Evolutionary conservation across 352 stramenopile species (phyloP), one percentile per base, ranked within the genome.

Genomic region (Phytophthora europaea): DNA sequence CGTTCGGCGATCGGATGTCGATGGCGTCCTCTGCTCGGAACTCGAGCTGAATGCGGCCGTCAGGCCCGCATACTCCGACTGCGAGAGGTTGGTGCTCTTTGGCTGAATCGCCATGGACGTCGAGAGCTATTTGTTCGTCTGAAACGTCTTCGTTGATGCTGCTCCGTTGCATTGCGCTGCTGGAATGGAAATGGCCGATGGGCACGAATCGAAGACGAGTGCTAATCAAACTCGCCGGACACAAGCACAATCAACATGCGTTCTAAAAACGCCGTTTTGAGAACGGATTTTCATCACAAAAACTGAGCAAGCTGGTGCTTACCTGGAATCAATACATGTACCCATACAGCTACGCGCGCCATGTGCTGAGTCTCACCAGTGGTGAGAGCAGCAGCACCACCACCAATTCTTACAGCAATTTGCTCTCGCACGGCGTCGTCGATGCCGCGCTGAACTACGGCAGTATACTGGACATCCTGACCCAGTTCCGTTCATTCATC

Each of bases 401-500:
- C 13, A 22, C 18, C 6, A 15, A 16, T 23, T 16, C 15, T 12
- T 22, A 23, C 13, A 73, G 76, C 53, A 81, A 76, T 18, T 68
- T 82, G 26, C 23, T 84, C 22, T 81, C 75, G 43, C 52, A 71
- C 45, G 65, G 61, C 5, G 56, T 77, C 34, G 61, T 66, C 18
- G 70, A 79, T n/a, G 71, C 69, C 3, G 55, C 51, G 13, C 61
- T 47, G 45, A 87, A 28, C 43, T 82, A 50, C 85, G 82, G 77
- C 6, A 60, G 57, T 15, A 56, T 85, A 15, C 26, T 69, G 5
- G 62, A 81, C 6, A 53, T 83, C 1, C 34, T 88, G 43, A 75
- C 75, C 12, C 65, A 81, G 43, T 88, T 88, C 36, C 76, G 81
- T 23, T 55, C 67, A 10, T 73, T 70, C 48, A 73, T 88, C 13